A percentile compares a stretch with the other conserved stretches of the same genome.
These are phyloP conservation scores for Parastagonospora nodorum DNA, from an alignment of 2,329 filamentous ascomycete species.

Conservation along the genomic window DNA sequence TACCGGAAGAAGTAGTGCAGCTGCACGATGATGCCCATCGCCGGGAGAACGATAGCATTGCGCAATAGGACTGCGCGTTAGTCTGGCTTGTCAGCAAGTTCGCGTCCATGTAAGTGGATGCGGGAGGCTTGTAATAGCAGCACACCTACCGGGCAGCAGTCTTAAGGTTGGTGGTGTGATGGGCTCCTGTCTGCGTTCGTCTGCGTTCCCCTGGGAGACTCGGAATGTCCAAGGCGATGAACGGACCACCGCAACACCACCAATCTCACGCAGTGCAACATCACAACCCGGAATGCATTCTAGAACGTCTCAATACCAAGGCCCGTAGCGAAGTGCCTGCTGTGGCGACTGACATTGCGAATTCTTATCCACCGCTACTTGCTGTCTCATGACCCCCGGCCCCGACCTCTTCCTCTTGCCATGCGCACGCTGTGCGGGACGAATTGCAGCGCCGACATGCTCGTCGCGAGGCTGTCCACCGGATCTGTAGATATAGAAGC, in stretches of 20 bases:
- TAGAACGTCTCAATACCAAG: neutral
- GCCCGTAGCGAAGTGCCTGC: no score
- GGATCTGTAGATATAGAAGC: constrained; percentile 50
- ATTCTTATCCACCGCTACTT: neutral
- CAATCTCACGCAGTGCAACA: neutral
- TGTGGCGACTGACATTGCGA: no score
- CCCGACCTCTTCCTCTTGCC: constrained; percentile 26
- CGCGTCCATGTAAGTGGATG: neutral
- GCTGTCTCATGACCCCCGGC: constrained; percentile 14
- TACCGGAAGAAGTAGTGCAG: constrained; percentile 8
- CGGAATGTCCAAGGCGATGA: neutral
- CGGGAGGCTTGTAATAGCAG: no score
- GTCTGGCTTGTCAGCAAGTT: neutral
- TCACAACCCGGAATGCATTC: neutral
- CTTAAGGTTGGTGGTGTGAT: neutral
- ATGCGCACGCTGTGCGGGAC: constrained; percentile 58
- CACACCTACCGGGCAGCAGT: neutral
- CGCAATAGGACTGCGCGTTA: neutral
- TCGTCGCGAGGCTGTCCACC: constrained; percentile 67
- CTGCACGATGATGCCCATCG: constrained; percentile 13
- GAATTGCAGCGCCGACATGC: constrained; percentile 75
- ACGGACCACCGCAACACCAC: neutral
- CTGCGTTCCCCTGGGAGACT: neutral
- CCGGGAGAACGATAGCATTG: constrained; percentile 6
- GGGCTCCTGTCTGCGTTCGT: neutral